Percentiles rank a stretch among this genome's conserved stretches.
phyloP scores from a whole-genome alignment of 108 stramenopile genomes.

The Asterionellopsis glacialis region DNA sequence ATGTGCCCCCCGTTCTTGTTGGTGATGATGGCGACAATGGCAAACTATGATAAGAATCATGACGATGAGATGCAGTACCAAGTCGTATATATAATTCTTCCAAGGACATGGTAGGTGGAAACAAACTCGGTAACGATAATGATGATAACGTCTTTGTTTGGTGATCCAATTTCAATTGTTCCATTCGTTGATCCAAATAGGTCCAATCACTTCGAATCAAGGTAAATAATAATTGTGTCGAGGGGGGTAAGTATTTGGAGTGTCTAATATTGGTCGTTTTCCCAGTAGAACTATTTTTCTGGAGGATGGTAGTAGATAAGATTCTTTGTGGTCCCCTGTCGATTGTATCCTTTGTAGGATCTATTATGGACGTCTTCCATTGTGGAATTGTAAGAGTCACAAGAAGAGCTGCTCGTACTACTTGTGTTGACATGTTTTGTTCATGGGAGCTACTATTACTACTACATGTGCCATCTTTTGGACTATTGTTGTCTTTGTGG shows the following conservation, averaged over 20 bases:
- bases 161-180: constrained; percentile 1
- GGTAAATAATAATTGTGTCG: constrained; percentile 46
- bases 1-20: too few relatives aligned
- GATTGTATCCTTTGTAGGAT: too few relatives aligned
- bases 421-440: neutral
- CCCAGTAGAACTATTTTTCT: neutral
- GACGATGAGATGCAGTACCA: too few relatives aligned
- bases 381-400: constrained; percentile 48
- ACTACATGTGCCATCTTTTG: neutral
- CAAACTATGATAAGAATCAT: too few relatives aligned
- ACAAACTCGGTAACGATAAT: constrained; percentile 18
- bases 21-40: too few relatives aligned
- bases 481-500: neutral
- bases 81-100: constrained; percentile 58
- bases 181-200: constrained; percentile 30
- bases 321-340: too few relatives aligned
- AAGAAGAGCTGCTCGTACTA: constrained; percentile 26
- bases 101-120: constrained; percentile 49
- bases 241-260: constrained; percentile 26
- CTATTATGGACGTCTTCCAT: neutral
- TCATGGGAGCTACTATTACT: neutral
- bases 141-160: neutral
- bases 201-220: constrained; percentile 67
- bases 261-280: constrained; percentile 4
- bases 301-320: neutral